Evolutionary conservation across 2,329 filamentous ascomycete species (phyloP).

Genomic region (Epichloe hybrida): DNA sequence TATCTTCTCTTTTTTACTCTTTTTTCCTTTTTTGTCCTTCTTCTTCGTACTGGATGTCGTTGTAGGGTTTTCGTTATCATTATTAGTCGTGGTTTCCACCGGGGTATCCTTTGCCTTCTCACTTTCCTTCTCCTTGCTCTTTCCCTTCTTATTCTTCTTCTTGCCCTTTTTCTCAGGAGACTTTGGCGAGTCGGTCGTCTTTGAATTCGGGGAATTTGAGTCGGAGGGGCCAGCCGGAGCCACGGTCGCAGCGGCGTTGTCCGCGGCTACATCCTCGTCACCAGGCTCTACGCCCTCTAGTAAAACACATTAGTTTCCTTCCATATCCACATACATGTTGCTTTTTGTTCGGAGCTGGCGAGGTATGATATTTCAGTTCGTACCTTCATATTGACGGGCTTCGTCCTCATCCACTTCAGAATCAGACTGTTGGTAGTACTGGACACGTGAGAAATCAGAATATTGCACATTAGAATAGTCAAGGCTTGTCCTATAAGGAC

Average conservation of each 20-base stretch:
- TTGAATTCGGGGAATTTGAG: constrained; percentile 1
- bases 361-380: background rate
- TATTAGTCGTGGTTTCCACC: constrained; percentile 9
- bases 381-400: constrained; percentile 8
- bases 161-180: constrained; percentile 3
- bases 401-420: constrained; percentile 25
- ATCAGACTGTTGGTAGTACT: constrained; percentile 25
- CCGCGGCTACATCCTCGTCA: constrained; percentile 1
- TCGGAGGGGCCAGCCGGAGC: background rate
- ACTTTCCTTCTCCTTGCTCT: constrained; percentile 8
- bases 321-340: background rate
- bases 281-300: constrained; percentile 1
- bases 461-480: constrained; percentile 26
- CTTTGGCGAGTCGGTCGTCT: constrained; percentile 6
- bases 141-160: constrained; percentile 11
- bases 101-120: constrained; percentile 4
- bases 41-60: constrained; percentile 10
- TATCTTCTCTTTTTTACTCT: constrained; percentile 13
- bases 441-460: constrained; percentile 29
- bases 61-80: constrained; percentile 5
- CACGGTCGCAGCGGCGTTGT: background rate
- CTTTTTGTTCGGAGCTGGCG: background rate
- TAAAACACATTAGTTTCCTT: background rate
- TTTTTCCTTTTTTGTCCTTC: constrained; percentile 12
- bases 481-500: constrained; percentile 26